Conservation (phyloP, 192 early-diverging fungal species). For the Umbelopsis isabellina region DNA sequence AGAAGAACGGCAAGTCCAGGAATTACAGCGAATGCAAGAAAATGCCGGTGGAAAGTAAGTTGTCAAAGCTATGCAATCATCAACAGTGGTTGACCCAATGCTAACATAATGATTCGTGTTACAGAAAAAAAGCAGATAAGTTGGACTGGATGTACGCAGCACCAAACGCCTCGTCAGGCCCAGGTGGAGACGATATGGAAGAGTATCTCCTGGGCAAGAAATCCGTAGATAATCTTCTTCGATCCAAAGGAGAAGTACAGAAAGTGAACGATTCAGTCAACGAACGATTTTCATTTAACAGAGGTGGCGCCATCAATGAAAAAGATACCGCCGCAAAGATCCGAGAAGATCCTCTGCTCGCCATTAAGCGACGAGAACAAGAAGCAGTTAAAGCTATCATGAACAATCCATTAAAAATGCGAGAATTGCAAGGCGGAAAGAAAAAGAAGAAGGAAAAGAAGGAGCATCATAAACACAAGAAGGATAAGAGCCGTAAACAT, state of each 20-base stretch:
- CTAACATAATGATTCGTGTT: neutral
- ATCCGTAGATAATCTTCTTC: constrained; percentile 69
- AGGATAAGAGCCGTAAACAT: constrained; percentile 37
- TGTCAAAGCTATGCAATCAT: neutral
- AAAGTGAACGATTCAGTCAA: constrained; percentile 34
- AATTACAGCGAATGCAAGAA: constrained; percentile 80
- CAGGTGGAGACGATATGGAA: constrained; percentile 73
- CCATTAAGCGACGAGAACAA: constrained; percentile 88
- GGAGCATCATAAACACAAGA: constrained; percentile 54
- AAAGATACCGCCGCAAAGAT: constrained; percentile 84
- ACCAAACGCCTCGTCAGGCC: constrained; percentile 48
- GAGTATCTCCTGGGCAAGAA: constrained; percentile 91
- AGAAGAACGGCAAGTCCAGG: constrained; percentile 87
- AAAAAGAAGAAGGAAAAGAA: constrained; percentile 48
- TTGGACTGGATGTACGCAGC: constrained; percentile 98
- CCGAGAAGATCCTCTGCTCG: constrained; percentile 89
- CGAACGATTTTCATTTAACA: constrained; percentile 50
- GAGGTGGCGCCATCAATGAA: constrained; percentile 76
- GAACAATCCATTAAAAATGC: constrained; percentile 71
- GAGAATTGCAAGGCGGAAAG: constrained; percentile 46
- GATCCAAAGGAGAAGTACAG: constrained; percentile 44
- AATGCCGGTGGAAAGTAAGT: constrained; percentile 58
- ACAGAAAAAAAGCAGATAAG: constrained; percentile 67
- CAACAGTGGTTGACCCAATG: neutral
- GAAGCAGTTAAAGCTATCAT: constrained; percentile 73